Conservation (phyloP, 139 green algal species). For the Asterochloris sp. region DNA sequence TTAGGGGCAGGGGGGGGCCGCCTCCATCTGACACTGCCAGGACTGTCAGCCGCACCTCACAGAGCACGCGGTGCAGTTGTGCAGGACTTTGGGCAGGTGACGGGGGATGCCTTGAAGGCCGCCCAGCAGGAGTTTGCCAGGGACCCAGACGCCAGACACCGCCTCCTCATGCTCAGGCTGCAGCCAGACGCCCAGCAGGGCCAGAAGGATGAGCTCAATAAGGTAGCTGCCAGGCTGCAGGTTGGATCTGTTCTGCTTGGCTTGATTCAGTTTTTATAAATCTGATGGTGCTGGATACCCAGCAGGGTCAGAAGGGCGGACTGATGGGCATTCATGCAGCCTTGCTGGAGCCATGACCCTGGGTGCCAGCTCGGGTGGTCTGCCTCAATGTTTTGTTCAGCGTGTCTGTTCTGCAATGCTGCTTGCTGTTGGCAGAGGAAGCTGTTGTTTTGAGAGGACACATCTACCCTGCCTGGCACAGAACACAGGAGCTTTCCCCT, state of each 20-base stretch:
- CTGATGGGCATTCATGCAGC: not conserved
- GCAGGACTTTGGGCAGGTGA: not conserved
- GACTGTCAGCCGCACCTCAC: not conserved
- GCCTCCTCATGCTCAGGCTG: conserved; percentile 16
- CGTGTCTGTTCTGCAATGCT: not conserved
- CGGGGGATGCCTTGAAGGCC: not conserved
- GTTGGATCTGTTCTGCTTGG: not conserved
- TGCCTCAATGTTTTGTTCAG: not conserved
- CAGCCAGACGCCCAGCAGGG: not conserved
- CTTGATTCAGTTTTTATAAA: not conserved
- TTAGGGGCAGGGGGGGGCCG: too few species aligned
- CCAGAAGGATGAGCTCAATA: conserved; percentile 14
- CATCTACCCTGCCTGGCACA: not conserved
- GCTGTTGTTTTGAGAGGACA: not conserved
- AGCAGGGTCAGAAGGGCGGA: not conserved
- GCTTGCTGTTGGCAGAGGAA: not conserved
- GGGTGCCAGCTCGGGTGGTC: not conserved
- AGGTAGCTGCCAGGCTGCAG: not conserved
- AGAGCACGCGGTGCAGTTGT: conserved; percentile 1
- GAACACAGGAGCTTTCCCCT: not conserved
- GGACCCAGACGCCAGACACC: not conserved
- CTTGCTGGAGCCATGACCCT: not conserved
- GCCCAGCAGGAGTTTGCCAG: not conserved
- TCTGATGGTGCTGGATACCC: not conserved
- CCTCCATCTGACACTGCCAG: not conserved